A percentile compares a stretch with the other conserved stretches of the same genome.
Evolutionary conservation across 2,329 filamentous ascomycete species (phyloP).

Genomic region (Aspergillus sergii): DNA sequence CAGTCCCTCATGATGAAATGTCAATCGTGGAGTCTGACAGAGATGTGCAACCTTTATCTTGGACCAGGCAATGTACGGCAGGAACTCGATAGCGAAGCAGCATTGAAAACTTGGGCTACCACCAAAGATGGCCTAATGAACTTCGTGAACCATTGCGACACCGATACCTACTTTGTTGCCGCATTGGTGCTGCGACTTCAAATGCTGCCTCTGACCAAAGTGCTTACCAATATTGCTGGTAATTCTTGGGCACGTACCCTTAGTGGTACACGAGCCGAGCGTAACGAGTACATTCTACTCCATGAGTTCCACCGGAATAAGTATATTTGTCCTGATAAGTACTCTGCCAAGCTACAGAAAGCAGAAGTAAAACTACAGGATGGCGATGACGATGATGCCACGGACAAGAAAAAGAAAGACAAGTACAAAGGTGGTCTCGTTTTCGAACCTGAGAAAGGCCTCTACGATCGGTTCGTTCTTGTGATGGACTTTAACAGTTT

Average conservation of each 20-base stretch:
- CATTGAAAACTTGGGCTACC: conserved; percentile 82
- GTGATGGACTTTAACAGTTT: conserved; percentile 99
- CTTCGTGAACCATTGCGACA: conserved; percentile 90
- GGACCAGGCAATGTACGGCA: conserved; percentile 70
- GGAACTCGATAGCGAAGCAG: conserved; percentile 86
- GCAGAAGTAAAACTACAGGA: conserved; percentile 70
- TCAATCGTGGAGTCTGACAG: conserved; percentile 95
- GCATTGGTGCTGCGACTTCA: conserved; percentile 87
- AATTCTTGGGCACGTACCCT: conserved; percentile 98
- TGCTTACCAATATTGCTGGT: conserved; percentile 92
- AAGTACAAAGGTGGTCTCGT: conserved; percentile 99
- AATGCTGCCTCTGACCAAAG: conserved; percentile 90
- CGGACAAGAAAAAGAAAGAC: conserved; percentile 91
- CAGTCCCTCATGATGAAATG: conserved; percentile 91
- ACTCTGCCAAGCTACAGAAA: conserved; percentile 75
- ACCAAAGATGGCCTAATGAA: conserved; percentile 86
- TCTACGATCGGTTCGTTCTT: conserved; percentile 97
- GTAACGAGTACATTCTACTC: conserved; percentile 98
- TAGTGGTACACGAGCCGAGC: conserved; percentile 92
- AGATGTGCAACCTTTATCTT: conserved; percentile 94
- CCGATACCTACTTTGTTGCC: conserved; percentile 94
- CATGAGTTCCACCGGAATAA: conserved; percentile 97
- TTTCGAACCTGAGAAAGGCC: conserved; percentile 94
- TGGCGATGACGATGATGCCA: conserved; percentile 65
- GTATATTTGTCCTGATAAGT: conserved; percentile 97